A percentile compares a stretch with the other conserved stretches of the same genome.
Conservation (phyloP, 2,329 filamentous ascomycete species). For the Trichoderma citrinoviride region DNA sequence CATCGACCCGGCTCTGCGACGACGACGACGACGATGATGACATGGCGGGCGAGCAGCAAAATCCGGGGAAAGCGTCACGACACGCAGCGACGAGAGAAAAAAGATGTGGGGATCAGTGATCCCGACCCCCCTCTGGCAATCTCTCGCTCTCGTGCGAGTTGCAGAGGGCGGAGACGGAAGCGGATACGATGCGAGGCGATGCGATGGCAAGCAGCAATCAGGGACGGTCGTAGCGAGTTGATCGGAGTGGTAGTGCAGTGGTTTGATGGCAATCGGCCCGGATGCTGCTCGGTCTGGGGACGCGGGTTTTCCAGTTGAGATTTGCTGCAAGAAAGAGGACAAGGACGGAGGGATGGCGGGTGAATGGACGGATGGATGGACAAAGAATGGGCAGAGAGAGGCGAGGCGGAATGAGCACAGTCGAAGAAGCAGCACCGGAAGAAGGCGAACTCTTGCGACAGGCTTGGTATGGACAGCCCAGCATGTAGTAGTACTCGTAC, state of each 20-base stretch:
- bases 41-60: constrained; percentile 10
- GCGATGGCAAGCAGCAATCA: background rate
- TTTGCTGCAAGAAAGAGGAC: too few relatives aligned
- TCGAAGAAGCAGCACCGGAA: too few relatives aligned
- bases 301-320: background rate
- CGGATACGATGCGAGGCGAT: constrained; percentile 14
- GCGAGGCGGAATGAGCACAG: too few relatives aligned
- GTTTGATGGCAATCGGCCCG: background rate
- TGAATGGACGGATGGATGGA: too few relatives aligned
- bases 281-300: too few relatives aligned
- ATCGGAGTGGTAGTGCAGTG: constrained; percentile 3
- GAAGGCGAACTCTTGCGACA: too few relatives aligned
- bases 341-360: too few relatives aligned
- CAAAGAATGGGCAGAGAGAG: too few relatives aligned
- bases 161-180: constrained; percentile 18
- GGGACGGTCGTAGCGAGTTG: background rate
- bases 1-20: constrained; percentile 28
- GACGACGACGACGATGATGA: constrained; percentile 24
- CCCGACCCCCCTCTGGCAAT: constrained; percentile 20
- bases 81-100: background rate
- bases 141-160: constrained; percentile 14
- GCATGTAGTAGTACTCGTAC: too few relatives aligned
- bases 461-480: too few relatives aligned
- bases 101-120: constrained; percentile 20
- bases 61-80: constrained; percentile 22